These are phyloP conservation scores for Amaranthus tricolor DNA, from an alignment of 179 eudicot species.

Conservation along the genomic window DNA sequence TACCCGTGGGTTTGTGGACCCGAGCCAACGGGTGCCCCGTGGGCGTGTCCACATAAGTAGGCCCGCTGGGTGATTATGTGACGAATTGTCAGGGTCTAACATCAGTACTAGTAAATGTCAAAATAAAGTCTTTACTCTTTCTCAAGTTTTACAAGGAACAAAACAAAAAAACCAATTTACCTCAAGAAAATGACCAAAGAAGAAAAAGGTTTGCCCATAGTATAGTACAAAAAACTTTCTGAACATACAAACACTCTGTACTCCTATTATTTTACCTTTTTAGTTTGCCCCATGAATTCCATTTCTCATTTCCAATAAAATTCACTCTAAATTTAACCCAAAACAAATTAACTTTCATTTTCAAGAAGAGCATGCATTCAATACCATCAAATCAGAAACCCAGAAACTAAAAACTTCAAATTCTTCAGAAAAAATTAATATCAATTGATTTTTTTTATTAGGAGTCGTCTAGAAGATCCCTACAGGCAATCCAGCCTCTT, in stretches of 20 bases:
- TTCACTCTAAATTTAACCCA: neutral
- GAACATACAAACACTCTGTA: constrained; percentile 11
- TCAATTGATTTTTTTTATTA: too few species aligned
- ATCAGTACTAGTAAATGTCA: constrained; percentile 16
- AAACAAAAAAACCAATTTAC: constrained; percentile 25
- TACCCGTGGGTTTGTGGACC: too few species aligned
- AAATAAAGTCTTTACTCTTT: neutral
- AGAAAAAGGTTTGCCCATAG: constrained; percentile 4
- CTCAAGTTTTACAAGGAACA: neutral
- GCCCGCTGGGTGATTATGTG: too few species aligned
- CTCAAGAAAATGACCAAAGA: constrained; percentile 10
- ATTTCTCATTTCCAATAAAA: neutral
- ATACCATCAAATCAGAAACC: constrained; percentile 2
- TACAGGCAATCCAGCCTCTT: neutral
- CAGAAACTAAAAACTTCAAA: neutral
- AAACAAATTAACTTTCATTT: neutral
- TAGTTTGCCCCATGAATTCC: neutral
- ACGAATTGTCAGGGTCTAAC: neutral
- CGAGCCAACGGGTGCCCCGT: too few species aligned
- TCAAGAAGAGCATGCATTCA: constrained; percentile 19
- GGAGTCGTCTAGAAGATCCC: too few species aligned
- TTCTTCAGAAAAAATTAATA: too few species aligned
- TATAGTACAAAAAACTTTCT: neutral
- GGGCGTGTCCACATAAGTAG: too few species aligned
- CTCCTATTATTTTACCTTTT: neutral